Evolutionary conservation across 176 grass and related monocot genomes (phyloP), one percentile per base, ranked within the genome.

Genomic region (Cenchrus fungigraminus): DNA sequence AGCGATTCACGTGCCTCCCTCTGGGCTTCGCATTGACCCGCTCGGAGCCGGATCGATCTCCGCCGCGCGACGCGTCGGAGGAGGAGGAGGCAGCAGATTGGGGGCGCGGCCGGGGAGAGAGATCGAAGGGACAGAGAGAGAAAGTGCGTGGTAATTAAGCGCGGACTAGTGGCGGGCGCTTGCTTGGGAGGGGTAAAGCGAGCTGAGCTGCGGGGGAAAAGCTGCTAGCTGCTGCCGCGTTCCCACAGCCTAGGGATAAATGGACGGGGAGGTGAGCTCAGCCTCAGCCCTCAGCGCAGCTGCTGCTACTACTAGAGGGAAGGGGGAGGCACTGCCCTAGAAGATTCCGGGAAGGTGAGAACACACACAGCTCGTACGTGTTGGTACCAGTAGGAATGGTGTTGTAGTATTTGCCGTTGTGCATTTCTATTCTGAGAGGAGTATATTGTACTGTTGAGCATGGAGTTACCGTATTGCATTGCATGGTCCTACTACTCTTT

Each of bases 271-370:
- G 16, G 6, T 5, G 74, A 42, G 55, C 55, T 57, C 37, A 40
- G 37, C 37, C 37, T 40, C 37, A 2, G 37, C 37, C 37, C 37
- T 40, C 37, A 2, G 37, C 37, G 37, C 37, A 40, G 37, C 37
- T 40, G 37, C 37, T 40, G 3, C 37, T 37, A 37, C 34, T 40
- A 40, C 37, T 40, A 15, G 47, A 14, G 51, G 12, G 20, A 20
- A 16, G 17, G 45, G 12, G 10, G 43, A 51, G 83, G 65, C 28
- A 43, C 54, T 80, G 65, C 76, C 85, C 85, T 85, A 91, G 89
- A 88, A 91, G 89, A 88, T 91, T 88, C 89, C 55, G 65, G 55
- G 81, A 91, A 77, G 89, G 81, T 76, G 85, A 71, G 44, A 13
- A 50, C 45, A 50, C 22, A 25, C 25, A 53, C 47, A 19, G 32